Evolutionary conservation across 1,284 basidiomycete species (phyloP), one percentile per base, ranked within the genome.

Genomic region (Cryptococcus jaspeensis): DNA sequence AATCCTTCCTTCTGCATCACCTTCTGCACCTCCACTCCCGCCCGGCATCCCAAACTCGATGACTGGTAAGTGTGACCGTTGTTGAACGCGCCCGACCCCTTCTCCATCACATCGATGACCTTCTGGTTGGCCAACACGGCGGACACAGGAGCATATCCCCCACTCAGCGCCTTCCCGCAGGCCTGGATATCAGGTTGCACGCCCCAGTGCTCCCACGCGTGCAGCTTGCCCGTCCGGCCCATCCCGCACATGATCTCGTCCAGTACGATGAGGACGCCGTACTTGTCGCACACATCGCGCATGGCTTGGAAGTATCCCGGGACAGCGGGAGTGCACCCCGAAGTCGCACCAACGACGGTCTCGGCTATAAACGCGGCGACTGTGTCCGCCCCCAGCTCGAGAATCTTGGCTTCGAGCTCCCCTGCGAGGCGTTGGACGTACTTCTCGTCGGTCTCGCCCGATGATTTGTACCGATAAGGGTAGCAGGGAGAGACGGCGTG

Each of bases 1-100:
- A 11, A 25, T 51, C 15, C 62, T 59, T 9, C 60, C 46, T 43
- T 61, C 59, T 8, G 54, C 53, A 50, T 57, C 59, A 15, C 32
- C 55, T 16, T 20, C 48, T 4, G 61, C 60, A 23, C 61, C 51
- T n/a, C 53, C 48, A 18, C 90, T 87, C 3, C 81, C 75, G 51
- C 78, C 73, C 89, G 0, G 87, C 87, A 62, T 87, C 89, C 2
- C 87, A 82, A 48, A 89, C 70, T 0, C 88, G 88, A 70, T 88
- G 84, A 87, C 80, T 91, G 89, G 72, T 90, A 93, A 0, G 90
- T 92, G 73, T 92, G 89, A 0, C 90, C 90, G 70, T 92, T 89
- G 70, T 87, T 53, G 45, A 70, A 72, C 18, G 60, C 61, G 2
- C 87, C 89, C 7, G 85, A 83, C 39, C 83, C 80, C 55, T 81